Percentiles rank a stretch among this genome's conserved stretches.
Evolutionary conservation across 257 asterid genomes (phyloP).

Genomic region (Solanum chiquidenum): DNA sequence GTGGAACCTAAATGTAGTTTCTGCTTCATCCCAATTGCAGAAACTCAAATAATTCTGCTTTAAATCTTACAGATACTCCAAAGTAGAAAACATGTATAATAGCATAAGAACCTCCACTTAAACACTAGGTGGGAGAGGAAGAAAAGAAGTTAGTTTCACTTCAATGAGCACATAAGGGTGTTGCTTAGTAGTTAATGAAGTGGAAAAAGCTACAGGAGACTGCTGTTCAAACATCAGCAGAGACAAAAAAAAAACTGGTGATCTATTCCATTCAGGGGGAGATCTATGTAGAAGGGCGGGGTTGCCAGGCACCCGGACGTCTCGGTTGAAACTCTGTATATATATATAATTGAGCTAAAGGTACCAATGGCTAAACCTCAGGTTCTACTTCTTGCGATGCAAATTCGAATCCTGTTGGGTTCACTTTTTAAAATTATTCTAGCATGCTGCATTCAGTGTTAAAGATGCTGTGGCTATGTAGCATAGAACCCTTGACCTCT

Average conservation of each 20-base stretch:
- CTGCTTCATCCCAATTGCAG: neutral
- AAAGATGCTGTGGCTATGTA: neutral
- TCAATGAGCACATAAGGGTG: neutral
- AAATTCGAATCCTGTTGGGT: neutral
- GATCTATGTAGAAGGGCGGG: neutral
- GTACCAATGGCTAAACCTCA: neutral
- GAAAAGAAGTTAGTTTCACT: neutral
- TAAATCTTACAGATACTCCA: neutral
- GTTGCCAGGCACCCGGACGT: neutral
- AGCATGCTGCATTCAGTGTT: neutral
- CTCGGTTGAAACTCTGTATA: neutral
- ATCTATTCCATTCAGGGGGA: neutral
- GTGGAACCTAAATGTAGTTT: neutral
- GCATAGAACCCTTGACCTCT: neutral
- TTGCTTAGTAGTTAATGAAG: neutral
- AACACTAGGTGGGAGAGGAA: neutral
- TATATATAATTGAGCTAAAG: neutral
- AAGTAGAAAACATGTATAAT: neutral
- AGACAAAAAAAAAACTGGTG: neutral
- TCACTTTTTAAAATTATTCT: neutral
- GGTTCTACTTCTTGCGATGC: neutral
- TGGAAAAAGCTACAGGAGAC: neutral
- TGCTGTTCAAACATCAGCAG: neutral
- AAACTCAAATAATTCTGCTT: neutral
- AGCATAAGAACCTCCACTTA: neutral